Evolutionary conservation across 768 basidiomycete species (phyloP).

Genomic region (Mrakia frigida): DNA sequence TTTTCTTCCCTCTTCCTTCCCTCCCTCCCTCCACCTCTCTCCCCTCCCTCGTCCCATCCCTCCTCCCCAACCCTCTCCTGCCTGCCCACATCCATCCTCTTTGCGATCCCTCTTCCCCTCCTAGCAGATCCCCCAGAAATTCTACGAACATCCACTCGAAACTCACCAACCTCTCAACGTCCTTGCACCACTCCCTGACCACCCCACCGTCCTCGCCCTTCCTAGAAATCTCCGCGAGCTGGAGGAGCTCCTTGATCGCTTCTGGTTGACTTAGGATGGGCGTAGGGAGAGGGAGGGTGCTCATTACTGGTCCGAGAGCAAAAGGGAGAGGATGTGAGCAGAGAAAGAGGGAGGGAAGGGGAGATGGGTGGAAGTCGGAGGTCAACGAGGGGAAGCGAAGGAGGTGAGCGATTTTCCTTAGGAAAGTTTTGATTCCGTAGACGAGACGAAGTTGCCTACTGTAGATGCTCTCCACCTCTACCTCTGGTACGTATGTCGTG

Average conservation of each 20-base stretch:
- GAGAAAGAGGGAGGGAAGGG: neutral
- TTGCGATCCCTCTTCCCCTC: neutral
- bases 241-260: neutral
- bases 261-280: neutral
- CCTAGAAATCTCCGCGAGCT: neutral
- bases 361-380: no score
- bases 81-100: no score
- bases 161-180: neutral
- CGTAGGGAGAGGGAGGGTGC: neutral
- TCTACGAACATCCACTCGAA: neutral
- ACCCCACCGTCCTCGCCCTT: neutral
- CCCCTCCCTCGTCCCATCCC: no score
- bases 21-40: no score
- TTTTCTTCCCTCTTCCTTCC: no score
- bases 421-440: no score
- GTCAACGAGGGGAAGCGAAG: no score
- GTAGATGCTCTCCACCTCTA: no score
- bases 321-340: neutral
- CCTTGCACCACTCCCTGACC: neutral
- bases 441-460: no score
- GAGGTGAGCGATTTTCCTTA: no score
- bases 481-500: no score
- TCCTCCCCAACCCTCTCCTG: no score
- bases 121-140: neutral
- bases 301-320: neutral